Evolutionary conservation across 2,329 filamentous ascomycete species (phyloP).

Genomic region (Paraphaeosphaeria minitans): DNA sequence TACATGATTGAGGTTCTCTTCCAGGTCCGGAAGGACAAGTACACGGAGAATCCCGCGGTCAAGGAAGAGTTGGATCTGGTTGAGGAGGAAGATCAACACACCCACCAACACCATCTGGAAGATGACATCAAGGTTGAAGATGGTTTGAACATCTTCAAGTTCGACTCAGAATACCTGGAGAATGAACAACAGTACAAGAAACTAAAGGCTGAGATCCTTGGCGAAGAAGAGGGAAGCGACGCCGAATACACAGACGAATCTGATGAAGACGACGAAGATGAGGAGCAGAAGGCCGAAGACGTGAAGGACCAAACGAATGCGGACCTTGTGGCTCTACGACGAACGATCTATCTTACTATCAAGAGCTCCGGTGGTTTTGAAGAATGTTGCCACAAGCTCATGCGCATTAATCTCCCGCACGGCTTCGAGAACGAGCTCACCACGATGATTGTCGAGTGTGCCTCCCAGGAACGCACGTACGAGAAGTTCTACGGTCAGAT

Average conservation of each 20-base stretch:
- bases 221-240: slow-evolving; percentile 78
- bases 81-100: slow-evolving; percentile 98
- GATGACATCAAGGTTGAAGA: slow-evolving; percentile 80
- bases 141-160: slow-evolving; percentile 93
- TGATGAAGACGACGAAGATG: slow-evolving; percentile 73
- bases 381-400: slow-evolving; percentile 95
- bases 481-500: slow-evolving; percentile 97
- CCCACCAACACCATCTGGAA: slow-evolving; percentile 81
- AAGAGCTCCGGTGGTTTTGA: slow-evolving; percentile 96
- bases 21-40: slow-evolving; percentile 93
- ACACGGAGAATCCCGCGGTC: slow-evolving; percentile 90
- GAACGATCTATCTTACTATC: slow-evolving; percentile 96
- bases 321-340: slow-evolving; percentile 88
- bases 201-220: slow-evolving; percentile 90
- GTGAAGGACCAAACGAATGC: slow-evolving; percentile 98
- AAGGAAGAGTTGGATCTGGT: slow-evolving; percentile 93
- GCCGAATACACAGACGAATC: slow-evolving; percentile 67
- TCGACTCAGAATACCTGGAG: slow-evolving; percentile 85
- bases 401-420: slow-evolving; percentile 80
- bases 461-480: slow-evolving; percentile 94
- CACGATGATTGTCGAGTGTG: slow-evolving; percentile 97
- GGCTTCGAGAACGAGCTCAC: slow-evolving; percentile 90
- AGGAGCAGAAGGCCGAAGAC: slow-evolving; percentile 82
- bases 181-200: slow-evolving; percentile 89
- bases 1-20: slow-evolving; percentile 99